Percentiles rank a stretch among this genome's conserved stretches.
These are phyloP conservation scores for Ramichloridium luteum DNA, from an alignment of 2,329 filamentous ascomycete genomes.

Conservation along the genomic window DNA sequence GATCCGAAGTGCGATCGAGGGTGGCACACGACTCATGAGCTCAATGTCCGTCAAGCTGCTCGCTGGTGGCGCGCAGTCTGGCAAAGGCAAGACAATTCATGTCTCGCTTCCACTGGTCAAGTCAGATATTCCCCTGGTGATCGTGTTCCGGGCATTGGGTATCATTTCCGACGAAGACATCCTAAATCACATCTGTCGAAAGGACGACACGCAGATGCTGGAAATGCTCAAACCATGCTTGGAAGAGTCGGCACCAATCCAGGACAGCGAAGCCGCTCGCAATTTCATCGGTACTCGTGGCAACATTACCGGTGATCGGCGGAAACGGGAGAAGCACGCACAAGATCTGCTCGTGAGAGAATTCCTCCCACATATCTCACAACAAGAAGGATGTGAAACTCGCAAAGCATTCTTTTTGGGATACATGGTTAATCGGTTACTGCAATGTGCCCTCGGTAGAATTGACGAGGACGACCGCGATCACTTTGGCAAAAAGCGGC, in stretches of 20 bases:
- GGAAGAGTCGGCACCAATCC: conserved; percentile 91
- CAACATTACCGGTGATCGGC: conserved; percentile 59
- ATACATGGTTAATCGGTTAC: conserved; percentile 94
- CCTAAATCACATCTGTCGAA: conserved; percentile 90
- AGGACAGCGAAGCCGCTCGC: conserved; percentile 84
- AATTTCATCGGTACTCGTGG: conserved; percentile 95
- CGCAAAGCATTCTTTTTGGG: conserved; percentile 96
- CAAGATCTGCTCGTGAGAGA: conserved; percentile 95
- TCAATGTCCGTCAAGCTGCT: conserved; percentile 84
- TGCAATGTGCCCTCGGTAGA: conserved; percentile 85
- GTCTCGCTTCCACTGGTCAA: conserved; percentile 90
- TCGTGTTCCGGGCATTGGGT: conserved; percentile 90
- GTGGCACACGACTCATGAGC: conserved; percentile 87
- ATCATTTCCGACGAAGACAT: conserved; percentile 98
- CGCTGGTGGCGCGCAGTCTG: conserved; percentile 37
- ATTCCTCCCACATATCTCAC: conserved; percentile 89
- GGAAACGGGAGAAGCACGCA: conserved; percentile 84
- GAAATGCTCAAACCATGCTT: conserved; percentile 96
- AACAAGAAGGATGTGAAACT: conserved; percentile 86
- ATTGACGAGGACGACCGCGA: conserved; percentile 94
- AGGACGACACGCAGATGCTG: conserved; percentile 90
- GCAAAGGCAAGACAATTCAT: conserved; percentile 78
- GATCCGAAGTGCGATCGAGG: conserved; percentile 91
- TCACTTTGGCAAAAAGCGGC: conserved; percentile 96
- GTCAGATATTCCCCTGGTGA: conserved; percentile 80